These are phyloP conservation scores for Scheffersomyces spartinae DNA, from an alignment of 805 yeast species.

Conservation along the genomic window DNA sequence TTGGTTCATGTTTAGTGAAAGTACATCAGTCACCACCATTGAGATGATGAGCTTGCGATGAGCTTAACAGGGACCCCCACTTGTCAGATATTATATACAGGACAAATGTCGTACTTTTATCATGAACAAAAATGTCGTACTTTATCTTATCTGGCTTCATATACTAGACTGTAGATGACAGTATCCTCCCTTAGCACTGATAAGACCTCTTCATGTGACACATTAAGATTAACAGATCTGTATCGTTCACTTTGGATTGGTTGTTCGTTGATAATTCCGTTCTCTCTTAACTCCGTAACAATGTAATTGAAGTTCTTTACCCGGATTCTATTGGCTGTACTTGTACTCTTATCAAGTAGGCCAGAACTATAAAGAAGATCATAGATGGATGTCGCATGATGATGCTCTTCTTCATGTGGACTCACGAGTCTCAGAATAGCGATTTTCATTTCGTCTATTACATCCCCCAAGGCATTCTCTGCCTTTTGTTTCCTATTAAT, in stretches of 20 bases:
- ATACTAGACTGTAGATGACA: too few relatives aligned
- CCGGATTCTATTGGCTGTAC: slow-evolving; percentile 27
- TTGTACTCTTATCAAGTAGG: slow-evolving; percentile 9
- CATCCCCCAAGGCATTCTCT: slow-evolving; percentile 64
- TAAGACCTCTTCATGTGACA: slow-evolving; percentile 60
- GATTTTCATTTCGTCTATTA: slow-evolving; percentile 62
- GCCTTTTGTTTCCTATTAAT: slow-evolving; percentile 57
- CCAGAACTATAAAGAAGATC: slow-evolving; percentile 17
- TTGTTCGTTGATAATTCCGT: slow-evolving; percentile 66
- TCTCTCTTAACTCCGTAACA: slow-evolving; percentile 60
- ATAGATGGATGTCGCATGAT: slow-evolving; percentile 4
- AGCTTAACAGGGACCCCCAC: too few relatives aligned
- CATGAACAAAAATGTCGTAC: too few relatives aligned
- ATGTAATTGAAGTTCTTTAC: slow-evolving; percentile 50
- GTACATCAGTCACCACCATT: too few relatives aligned
- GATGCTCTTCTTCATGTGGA: slow-evolving; percentile 5
- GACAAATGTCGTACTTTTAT: too few relatives aligned
- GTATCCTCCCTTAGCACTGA: slow-evolving; percentile 50
- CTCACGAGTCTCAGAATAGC: neutral
- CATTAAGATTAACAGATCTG: slow-evolving; percentile 49
- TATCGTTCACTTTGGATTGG: slow-evolving; percentile 57
- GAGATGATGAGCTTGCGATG: too few relatives aligned
- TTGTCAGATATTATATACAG: too few relatives aligned
- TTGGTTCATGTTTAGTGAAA: slow-evolving; percentile 15
- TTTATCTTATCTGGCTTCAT: too few relatives aligned